Conservation (phyloP, 1,284 basidiomycete genomes). For the Chiua sp. region DNA sequence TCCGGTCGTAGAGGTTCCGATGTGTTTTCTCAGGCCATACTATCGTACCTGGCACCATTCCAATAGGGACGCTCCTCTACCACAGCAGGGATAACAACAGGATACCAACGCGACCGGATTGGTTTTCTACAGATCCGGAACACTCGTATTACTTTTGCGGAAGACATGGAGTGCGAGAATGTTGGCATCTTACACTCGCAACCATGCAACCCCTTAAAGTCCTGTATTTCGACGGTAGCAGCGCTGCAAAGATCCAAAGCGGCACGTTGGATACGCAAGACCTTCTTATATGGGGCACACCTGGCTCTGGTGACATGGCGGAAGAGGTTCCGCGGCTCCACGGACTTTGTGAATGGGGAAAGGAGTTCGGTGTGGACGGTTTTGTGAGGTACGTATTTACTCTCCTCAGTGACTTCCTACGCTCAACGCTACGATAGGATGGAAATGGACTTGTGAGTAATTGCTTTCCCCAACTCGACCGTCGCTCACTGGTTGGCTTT, state of each 20-base stretch:
- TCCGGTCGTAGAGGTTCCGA: neutral
- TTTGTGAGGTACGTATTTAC: slow-evolving; percentile 37
- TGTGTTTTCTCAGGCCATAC: slow-evolving; percentile 39
- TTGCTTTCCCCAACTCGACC: neutral
- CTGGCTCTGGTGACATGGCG: slow-evolving; percentile 21
- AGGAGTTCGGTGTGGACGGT: slow-evolving; percentile 39
- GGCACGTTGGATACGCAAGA: slow-evolving; percentile 49
- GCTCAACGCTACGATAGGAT: slow-evolving; percentile 35
- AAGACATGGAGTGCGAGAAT: slow-evolving; percentile 18
- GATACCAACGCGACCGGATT: slow-evolving; percentile 40
- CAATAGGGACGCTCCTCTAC: slow-evolving; percentile 46
- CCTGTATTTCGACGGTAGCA: slow-evolving; percentile 50
- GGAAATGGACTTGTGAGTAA: slow-evolving; percentile 53
- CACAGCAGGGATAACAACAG: slow-evolving; percentile 36
- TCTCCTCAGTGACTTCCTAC: neutral
- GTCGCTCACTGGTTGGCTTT: neutral
- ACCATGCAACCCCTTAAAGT: slow-evolving; percentile 41
- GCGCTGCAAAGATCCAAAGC: slow-evolving; percentile 39
- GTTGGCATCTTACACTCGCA: slow-evolving; percentile 44
- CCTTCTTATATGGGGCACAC: slow-evolving; percentile 42
- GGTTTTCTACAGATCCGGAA: slow-evolving; percentile 47
- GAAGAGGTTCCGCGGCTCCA: slow-evolving; percentile 37
- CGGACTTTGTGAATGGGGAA: slow-evolving; percentile 44
- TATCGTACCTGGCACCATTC: slow-evolving; percentile 44
- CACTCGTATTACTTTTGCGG: slow-evolving; percentile 44